A percentile compares a stretch with the other conserved stretches of the same genome.
Evolutionary conservation across 305 asterid species (phyloP).

Genomic region (Rubia balearica): DNA sequence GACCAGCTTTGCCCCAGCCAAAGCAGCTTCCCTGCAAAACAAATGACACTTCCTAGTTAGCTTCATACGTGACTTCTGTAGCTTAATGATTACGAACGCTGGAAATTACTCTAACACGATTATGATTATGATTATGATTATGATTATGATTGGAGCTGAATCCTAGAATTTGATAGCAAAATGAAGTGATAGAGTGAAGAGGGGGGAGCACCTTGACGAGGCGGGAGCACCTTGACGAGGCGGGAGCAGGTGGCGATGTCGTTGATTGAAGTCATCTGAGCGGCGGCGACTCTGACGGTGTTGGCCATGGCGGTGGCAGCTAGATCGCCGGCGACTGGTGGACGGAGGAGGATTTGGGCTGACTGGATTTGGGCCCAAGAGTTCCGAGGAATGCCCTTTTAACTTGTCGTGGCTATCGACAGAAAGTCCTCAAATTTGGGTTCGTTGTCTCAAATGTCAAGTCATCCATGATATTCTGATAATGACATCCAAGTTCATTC

Average conservation of each 20-base stretch:
- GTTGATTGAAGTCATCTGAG: conserved; percentile 87
- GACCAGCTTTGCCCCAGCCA: conserved; percentile 80
- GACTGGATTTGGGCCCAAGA: too few species aligned
- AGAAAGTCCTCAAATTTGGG: not conserved
- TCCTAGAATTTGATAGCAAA: not conserved
- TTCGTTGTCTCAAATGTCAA: not conserved
- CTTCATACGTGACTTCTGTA: not conserved
- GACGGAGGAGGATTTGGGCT: not conserved
- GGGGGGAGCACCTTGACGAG: not conserved
- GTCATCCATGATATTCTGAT: not conserved
- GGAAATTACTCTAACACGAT: not conserved
- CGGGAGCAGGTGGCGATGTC: conserved; percentile 62
- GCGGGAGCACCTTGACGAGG: conserved; percentile 46
- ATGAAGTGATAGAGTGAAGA: not conserved
- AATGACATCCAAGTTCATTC: not conserved
- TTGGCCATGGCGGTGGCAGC: conserved; percentile 46
- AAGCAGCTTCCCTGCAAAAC: conserved; percentile 52
- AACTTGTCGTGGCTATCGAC: not conserved
- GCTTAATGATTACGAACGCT: not conserved
- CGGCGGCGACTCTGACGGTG: conserved; percentile 69
- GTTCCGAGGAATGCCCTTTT: not conserved
- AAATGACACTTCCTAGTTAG: conserved; percentile 8
- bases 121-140: not conserved
- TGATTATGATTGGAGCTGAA: too few species aligned
- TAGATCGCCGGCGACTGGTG: conserved; percentile 23